Evolutionary conservation across 2,329 filamentous ascomycete genomes (phyloP), one percentile per base, ranked within the genome.

Genomic region (Hypoxylon sp.): DNA sequence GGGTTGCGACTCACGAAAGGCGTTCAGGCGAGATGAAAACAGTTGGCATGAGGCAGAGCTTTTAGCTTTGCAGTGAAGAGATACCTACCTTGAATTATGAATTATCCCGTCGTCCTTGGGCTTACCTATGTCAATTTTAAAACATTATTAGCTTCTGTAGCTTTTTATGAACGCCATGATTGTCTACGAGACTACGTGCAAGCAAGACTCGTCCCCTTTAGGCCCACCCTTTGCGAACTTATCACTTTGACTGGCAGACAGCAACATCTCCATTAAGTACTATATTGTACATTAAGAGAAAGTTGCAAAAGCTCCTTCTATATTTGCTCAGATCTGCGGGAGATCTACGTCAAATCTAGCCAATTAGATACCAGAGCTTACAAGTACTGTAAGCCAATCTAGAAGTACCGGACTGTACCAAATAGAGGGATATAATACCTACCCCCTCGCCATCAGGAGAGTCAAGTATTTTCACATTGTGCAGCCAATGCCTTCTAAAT

Each of bases 11-110:
- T 60, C 45, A 55, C 45, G 53, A 59, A 52, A 37, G 67, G 67
- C 67, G 67, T 69, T 61, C 37, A 54, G 67, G 67, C 32, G 56
- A 61, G 39, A 25, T n/a, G 51, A 58, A 63, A 61, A 63, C 32
- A 41, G 55, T 53, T 61, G 54, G 63, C 52, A 56, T 61, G 43
- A 32, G 51, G 58, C 62, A 43, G 41, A 53, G 45, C 32, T 57
- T 46, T 62, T 32, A 47, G 34, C 48, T 67, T 55, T 45, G 59
- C 63, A 52, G 55, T 61, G 52, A 51, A 69, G 53, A 63, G 67
- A 69, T 69, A 67, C 66, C 41, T 69, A 67, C 66, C 41, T 25
- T 58, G 46, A 67, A 61, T 56, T 62, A 69, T 57, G 41, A 52
- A 30, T 61, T 45, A 68, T 29, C 60, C 27, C 23, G 11, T 48